Base-by-base conservation (phyloP, 1,139 yeast genomes). In the Protomyces gravidus region DNA sequence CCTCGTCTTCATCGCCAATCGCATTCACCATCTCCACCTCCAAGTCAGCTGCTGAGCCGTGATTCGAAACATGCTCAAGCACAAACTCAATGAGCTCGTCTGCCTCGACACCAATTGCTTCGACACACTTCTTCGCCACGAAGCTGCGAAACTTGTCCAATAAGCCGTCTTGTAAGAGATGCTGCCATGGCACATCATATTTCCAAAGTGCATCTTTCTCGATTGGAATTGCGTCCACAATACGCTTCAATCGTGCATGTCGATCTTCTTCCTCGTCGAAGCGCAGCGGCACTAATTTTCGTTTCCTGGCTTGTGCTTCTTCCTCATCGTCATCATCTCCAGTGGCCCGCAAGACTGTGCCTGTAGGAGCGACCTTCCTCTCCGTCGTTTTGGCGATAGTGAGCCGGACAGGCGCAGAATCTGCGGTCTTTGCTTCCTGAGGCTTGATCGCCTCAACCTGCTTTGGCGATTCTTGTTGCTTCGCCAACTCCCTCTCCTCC, bases 61-160 rank as follows among this genome's bases (percentile, higher is more conserved):
- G 51, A 11, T 19, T 33, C 11, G 13, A 26, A 9, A 53, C 48
- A n/a, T 40, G 25, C 19, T 40, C 21, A 33, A 46, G 15, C 7
- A 53, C 49, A 17, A 47, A 32, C 2, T 40, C 39, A 45, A 71
- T 67, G 32, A 72, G 64, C 17, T 72, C 75, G 19, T 70, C 73
- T 58, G 72, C 75, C 61, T 71, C 71, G 23, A 71, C 68, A 9
- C 75, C 75, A 3, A 72, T 65, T 48, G 65, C 69, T 50, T 72
- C 75, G 25, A 70, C 64, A 27, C 72, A 67, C 42, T 68, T 69
- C 42, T 64, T 63, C 23, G 66, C 65, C 11, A 70, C 67, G 42
- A 68, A 66, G n/a, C 70, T 69, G 23, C 63, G 62, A 15, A 71
- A 39, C 27, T 56, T 52, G 36, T 65, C 66, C 33, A 68, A 68